A percentile compares a stretch with the other conserved stretches of the same genome.
phyloP scores from a whole-genome alignment of 2,329 filamentous ascomycete genomes.

The Elsinoe ampelina region DNA sequence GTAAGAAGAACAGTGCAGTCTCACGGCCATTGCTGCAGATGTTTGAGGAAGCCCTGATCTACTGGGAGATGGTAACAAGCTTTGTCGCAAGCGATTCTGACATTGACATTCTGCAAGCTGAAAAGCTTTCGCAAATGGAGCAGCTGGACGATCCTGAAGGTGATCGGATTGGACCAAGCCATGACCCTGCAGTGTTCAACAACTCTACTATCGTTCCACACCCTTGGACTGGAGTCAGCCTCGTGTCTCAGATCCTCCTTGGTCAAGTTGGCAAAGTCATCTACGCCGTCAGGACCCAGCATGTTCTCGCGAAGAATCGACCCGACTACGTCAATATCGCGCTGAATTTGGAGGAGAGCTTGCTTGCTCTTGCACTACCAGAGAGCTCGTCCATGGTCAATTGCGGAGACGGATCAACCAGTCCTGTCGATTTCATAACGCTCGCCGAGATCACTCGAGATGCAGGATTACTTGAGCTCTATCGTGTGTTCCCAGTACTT shows the following conservation, averaged over 20 bases:
- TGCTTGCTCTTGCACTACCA: conserved; percentile 41
- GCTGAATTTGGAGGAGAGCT: conserved; percentile 38
- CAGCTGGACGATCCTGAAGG: neutral
- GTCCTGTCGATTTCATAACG: conserved; percentile 44
- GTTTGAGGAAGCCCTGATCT: conserved; percentile 49
- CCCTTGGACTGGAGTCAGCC: conserved; percentile 42
- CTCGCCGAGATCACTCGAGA: conserved; percentile 47
- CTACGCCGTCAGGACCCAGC: conserved; percentile 16
- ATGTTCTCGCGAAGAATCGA: neutral
- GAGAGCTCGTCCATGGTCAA: conserved; percentile 40
- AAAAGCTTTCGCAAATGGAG: conserved; percentile 8
- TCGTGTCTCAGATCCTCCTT: conserved; percentile 36
- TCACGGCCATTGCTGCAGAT: conserved; percentile 35
- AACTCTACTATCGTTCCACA: conserved; percentile 26
- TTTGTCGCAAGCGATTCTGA: conserved; percentile 38
- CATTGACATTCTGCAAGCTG: conserved; percentile 7
- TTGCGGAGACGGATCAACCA: conserved; percentile 44
- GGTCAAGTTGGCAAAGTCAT: conserved; percentile 36
- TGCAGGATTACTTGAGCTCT: conserved; percentile 45
- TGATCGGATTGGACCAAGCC: conserved; percentile 13
- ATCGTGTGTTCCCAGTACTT: conserved; percentile 43
- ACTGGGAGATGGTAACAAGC: conserved; percentile 50
- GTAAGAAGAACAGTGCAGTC: conserved; percentile 25
- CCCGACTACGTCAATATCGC: conserved; percentile 23
- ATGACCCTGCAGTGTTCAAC: conserved; percentile 19